These are phyloP conservation scores for Scolecobasidium constrictum DNA, from an alignment of 2,329 filamentous ascomycete genomes.

Conservation along the genomic window DNA sequence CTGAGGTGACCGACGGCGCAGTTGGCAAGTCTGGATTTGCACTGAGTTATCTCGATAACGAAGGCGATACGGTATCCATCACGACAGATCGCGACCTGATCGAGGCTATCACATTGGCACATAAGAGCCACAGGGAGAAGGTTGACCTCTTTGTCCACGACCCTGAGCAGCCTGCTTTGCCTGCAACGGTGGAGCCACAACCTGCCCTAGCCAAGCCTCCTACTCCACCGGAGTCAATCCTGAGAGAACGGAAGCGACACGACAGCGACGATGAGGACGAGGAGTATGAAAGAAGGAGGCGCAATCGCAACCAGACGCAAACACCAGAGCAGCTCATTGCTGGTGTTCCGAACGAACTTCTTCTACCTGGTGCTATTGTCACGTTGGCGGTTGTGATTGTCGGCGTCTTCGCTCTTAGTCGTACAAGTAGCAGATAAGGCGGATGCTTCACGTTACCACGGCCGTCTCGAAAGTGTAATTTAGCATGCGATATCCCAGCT, in stretches of 20 bases:
- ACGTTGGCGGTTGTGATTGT: constrained; percentile 91
- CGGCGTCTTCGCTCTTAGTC: constrained; percentile 80
- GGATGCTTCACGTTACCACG: background rate
- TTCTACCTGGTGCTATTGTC: constrained; percentile 88
- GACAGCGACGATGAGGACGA: constrained; percentile 41
- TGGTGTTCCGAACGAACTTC: constrained; percentile 85
- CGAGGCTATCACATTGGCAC: constrained; percentile 78
- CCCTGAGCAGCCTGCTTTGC: constrained; percentile 75
- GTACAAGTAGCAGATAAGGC: constrained; percentile 36
- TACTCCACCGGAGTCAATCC: constrained; percentile 40
- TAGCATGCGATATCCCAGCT: background rate
- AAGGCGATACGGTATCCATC: constrained; percentile 93
- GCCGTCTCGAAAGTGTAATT: background rate
- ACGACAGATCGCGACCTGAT: constrained; percentile 89
- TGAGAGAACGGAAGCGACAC: constrained; percentile 35
- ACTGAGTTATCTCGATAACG: constrained; percentile 90
- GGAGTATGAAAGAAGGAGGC: constrained; percentile 42
- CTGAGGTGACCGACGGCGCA: constrained; percentile 67
- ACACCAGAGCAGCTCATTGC: constrained; percentile 71
- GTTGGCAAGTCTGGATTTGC: constrained; percentile 73
- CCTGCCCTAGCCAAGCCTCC: constrained; percentile 38
- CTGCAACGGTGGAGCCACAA: constrained; percentile 49
- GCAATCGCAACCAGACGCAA: constrained; percentile 32
- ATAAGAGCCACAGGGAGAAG: constrained; percentile 71
- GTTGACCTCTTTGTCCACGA: constrained; percentile 96